Base-by-base conservation (phyloP, 352 stramenopile genomes). In the Phytophthora fragariae region DNA sequence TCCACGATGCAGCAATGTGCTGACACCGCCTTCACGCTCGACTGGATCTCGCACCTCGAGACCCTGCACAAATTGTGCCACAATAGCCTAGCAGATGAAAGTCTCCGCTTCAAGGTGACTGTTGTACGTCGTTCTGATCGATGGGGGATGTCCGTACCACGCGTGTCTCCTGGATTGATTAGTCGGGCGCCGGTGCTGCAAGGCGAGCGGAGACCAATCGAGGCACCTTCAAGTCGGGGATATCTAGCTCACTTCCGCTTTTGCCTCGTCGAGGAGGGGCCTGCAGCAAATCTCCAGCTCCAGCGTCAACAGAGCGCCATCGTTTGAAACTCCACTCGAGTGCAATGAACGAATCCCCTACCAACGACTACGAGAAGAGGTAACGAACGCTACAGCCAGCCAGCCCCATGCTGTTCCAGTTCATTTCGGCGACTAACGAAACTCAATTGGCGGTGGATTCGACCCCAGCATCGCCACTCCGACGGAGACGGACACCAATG, bases 361-460 rank as follows among this genome's bases (percentile, higher is more conserved):
- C 19, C 1, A 62, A 72, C 35, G 65, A 57, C 50, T 72, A 62
- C 46, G 2, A 72, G 31, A 71, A 72, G 62, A 54, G 49, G 62
- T 69, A 31, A 31, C 29, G 3, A 31, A 31, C 27, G 27, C 27
- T 31, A 31, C 29, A 31, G 29, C 29, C 29, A 31, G 29, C 29
- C 29, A 31, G 29, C 29, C 29, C 29, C 29, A 31, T 31, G 29
- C 4, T 31, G 3, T 31, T 31, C 29, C 29, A 31, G 29, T 54
- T 17, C 11, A 29, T 27, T 17, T 54, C 19, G 17, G 19, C n/a
- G n/a, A 54, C 17, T 10, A 54, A 31, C 19, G 9, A n/a, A 54
- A 17, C 47, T 54, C 47, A 49, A 49, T 9, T 6, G 15, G 14
- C 14, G 17, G 47, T 54, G 17, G 2, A 37, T n/a, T 11, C 12